Conservation (phyloP, 305 asterid species). For the Ilex paraguariensis region DNA sequence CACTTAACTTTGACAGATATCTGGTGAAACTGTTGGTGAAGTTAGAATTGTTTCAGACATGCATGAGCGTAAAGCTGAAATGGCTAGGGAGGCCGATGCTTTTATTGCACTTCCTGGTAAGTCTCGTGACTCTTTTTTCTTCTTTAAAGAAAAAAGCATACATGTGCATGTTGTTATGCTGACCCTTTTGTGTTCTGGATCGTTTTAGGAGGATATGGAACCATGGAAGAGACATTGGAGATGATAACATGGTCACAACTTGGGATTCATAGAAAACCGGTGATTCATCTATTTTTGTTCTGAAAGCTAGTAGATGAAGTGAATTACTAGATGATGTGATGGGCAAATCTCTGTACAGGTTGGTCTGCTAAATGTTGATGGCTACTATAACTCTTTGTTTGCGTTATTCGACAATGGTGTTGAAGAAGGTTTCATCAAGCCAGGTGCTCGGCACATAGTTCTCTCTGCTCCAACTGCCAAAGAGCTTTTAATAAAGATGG, state of each 20-base stretch:
- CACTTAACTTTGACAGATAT: conserved; percentile 50
- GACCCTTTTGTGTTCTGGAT: conserved; percentile 9
- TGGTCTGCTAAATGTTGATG: conserved; percentile 94
- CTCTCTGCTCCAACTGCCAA: conserved; percentile 80
- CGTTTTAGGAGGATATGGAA: conserved; percentile 88
- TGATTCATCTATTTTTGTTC: conserved; percentile 22
- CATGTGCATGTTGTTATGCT: conserved; percentile 2
- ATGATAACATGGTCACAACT: conserved; percentile 99
- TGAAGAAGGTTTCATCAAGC: conserved; percentile 94
- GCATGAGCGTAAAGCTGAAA: conserved; percentile 98
- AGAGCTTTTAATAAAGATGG: conserved; percentile 78
- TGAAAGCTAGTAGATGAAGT: not conserved
- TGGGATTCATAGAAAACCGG: conserved; percentile 95
- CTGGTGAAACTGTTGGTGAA: conserved; percentile 88
- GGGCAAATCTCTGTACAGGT: conserved; percentile 43
- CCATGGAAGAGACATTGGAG: conserved; percentile 93
- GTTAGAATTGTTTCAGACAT: conserved; percentile 87
- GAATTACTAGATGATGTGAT: not conserved
- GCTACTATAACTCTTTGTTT: conserved; percentile 80
- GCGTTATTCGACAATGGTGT: conserved; percentile 92
- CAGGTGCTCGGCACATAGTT: conserved; percentile 78
- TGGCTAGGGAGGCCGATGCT: conserved; percentile 93
- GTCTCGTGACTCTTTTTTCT: not conserved
- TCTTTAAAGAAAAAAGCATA: not conserved
- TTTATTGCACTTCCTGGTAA: conserved; percentile 96